Evolutionary conservation across 129 eudicot species (phyloP), one percentile per base, ranked within the genome.

Genomic region (Centaurea solstitialis): DNA sequence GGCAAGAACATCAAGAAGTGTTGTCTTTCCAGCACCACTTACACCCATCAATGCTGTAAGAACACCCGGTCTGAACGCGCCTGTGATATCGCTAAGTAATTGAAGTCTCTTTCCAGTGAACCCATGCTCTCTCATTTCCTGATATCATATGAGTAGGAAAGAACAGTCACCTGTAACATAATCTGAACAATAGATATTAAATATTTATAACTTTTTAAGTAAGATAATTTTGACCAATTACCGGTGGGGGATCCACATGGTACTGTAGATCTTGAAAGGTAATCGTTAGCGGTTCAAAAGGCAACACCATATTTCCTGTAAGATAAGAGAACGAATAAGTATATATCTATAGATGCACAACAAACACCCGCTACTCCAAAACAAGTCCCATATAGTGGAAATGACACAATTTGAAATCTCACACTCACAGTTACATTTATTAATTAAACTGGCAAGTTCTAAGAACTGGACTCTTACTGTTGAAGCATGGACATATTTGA

Each of bases 21-120:
- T 93, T 37, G 98, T 93, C 81, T 93, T 93, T 15, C 98, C 97
- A 75, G 98, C 98, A 72, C 98, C 97, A 86, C 97, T 91, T 50
- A 90, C 90, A 79, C 97, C 98, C 98, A 93, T 89, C 66, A 93
- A 85, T 11, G 98, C 98, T 39, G 97, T 91, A 72, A 91, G 97
- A 87, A 93, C 88, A 24, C 97, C 98, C 6, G 98, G 97, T 65
- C 88, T 80, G 38, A 93, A 86, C 61, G 90, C 80, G 76, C 98
- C 94, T 9, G 93, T 93, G 38, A 93, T 87, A 80, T 85, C 91
- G 70, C 53, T 61, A 78, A 93, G 97, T 79, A 93, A 90, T 76
- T 85, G 87, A 21, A 93, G 87, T 74, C 80, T 86, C 77, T 87
- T 91, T 69, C 84, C 67, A 70, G 82, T 78, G 68, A 82, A 88